Conservation (phyloP, 345 rosid species). For the Dipteronia dyeriana region DNA sequence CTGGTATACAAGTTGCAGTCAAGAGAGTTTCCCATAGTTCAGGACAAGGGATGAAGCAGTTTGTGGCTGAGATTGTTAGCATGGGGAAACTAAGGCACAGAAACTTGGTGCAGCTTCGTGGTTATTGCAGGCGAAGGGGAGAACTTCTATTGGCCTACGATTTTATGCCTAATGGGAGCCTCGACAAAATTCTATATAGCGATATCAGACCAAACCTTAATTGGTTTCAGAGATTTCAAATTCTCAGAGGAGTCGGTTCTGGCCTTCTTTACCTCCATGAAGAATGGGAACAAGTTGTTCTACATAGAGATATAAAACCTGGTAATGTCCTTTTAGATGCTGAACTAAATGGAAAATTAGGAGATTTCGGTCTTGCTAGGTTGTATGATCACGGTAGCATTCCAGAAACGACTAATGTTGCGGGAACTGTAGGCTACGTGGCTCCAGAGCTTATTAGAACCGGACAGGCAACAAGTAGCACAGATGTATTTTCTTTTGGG, state of each 20-base stretch:
- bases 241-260: conserved; percentile 38
- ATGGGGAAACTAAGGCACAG: conserved; percentile 41
- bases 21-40: conserved; percentile 51
- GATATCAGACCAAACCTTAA: conserved; percentile 14
- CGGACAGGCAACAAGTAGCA: conserved; percentile 42
- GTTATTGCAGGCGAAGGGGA: conserved; percentile 39
- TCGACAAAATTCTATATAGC: conserved; percentile 35
- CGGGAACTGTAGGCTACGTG: conserved; percentile 45
- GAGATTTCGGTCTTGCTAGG: conserved; percentile 49
- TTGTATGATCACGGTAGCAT: conserved; percentile 36
- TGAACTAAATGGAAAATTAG: conserved; percentile 38
- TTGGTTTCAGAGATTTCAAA: conserved; percentile 44
- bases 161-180: conserved; percentile 44
- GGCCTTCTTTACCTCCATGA: conserved; percentile 42
- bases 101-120: conserved; percentile 42
- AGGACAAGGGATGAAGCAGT: conserved; percentile 52
- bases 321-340: conserved; percentile 40
- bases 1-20: conserved; percentile 51
- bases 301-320: conserved; percentile 50
- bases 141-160: conserved; percentile 51
- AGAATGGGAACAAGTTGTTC: conserved; percentile 47
- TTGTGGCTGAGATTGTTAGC: conserved; percentile 19
- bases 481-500: conserved; percentile 48
- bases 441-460: conserved; percentile 43
- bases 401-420: conserved; percentile 41